phyloP scores from a whole-genome alignment of 768 basidiomycete species.

The Mycena capillaripes region DNA sequence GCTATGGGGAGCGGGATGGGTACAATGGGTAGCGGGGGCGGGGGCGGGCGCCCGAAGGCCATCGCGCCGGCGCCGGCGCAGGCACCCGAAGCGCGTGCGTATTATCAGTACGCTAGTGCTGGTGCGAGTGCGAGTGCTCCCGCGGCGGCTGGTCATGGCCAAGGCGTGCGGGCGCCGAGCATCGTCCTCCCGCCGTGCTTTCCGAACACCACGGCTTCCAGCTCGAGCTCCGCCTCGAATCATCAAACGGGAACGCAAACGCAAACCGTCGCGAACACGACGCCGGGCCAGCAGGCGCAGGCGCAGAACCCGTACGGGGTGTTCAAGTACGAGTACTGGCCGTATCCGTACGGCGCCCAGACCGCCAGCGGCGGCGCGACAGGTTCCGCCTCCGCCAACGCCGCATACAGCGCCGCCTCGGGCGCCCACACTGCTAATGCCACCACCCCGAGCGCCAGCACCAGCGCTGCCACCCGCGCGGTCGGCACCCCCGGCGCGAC shows the following conservation, averaged over 20 bases:
- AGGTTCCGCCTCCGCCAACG: too few species aligned
- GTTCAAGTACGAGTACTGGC: constrained; percentile 27
- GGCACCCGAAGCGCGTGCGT: background rate
- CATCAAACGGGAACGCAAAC: too few species aligned
- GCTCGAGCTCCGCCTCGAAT: background rate
- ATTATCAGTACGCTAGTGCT: too few species aligned
- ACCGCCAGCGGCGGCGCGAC: too few species aligned
- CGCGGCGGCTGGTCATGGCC: too few species aligned
- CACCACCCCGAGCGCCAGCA: background rate
- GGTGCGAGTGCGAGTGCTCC: too few species aligned
- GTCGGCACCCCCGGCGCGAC: background rate
- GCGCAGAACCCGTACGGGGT: constrained; percentile 16
- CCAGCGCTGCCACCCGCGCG: background rate
- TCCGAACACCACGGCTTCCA: background rate
- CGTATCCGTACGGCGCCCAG: background rate
- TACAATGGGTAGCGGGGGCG: background rate
- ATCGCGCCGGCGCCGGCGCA: background rate
- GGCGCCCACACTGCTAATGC: too few species aligned
- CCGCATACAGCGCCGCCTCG: too few species aligned
- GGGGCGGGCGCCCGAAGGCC: background rate
- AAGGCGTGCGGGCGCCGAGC: too few species aligned
- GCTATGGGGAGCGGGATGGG: background rate
- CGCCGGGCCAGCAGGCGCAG: background rate
- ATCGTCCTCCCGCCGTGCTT: background rate
- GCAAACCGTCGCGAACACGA: too few species aligned